Conservation (phyloP, 768 basidiomycete species). For the Solioccasus polychromus region DNA sequence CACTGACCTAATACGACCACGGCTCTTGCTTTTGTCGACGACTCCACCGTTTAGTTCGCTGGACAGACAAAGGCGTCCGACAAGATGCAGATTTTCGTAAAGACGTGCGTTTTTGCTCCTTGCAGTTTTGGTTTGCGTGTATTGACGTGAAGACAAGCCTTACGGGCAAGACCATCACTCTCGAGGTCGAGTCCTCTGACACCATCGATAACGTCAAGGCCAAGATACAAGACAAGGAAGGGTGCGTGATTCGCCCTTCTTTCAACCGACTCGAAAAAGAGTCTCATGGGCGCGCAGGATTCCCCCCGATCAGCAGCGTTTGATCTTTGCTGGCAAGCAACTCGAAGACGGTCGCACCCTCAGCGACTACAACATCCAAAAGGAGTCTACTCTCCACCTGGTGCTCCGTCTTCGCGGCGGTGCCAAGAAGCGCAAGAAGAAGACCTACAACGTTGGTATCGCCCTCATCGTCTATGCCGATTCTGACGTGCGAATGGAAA, state of each 20-base stretch:
- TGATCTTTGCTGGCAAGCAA: conserved; percentile 99
- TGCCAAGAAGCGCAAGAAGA: conserved; percentile 99
- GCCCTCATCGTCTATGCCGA: neutral
- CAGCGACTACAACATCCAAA: conserved; percentile 97
- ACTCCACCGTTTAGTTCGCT: conserved; percentile 89
- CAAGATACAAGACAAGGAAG: conserved; percentile 97
- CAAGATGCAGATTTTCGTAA: conserved; percentile 97
- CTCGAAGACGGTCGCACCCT: conserved; percentile 98
- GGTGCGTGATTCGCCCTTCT: conserved; percentile 43
- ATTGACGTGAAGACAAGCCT: conserved; percentile 53
- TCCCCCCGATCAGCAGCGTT: conserved; percentile 91
- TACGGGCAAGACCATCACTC: conserved; percentile 98
- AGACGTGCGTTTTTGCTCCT: conserved; percentile 60
- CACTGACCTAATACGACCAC: conserved; percentile 26
- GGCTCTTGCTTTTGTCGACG: conserved; percentile 82
- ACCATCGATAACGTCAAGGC: no score
- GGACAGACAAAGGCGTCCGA: conserved; percentile 82
- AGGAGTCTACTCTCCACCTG: conserved; percentile 97
- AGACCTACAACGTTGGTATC: conserved; percentile 90
- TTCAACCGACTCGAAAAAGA: neutral
- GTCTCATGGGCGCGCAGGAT: conserved; percentile 49
- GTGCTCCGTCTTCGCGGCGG: conserved; percentile 98
- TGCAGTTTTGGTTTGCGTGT: neutral
- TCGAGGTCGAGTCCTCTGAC: conserved; percentile 97
- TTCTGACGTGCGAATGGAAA: conserved; percentile 2